phyloP scores from a whole-genome alignment of 2,329 filamentous ascomycete species.

The Aspergillus awamori region DNA sequence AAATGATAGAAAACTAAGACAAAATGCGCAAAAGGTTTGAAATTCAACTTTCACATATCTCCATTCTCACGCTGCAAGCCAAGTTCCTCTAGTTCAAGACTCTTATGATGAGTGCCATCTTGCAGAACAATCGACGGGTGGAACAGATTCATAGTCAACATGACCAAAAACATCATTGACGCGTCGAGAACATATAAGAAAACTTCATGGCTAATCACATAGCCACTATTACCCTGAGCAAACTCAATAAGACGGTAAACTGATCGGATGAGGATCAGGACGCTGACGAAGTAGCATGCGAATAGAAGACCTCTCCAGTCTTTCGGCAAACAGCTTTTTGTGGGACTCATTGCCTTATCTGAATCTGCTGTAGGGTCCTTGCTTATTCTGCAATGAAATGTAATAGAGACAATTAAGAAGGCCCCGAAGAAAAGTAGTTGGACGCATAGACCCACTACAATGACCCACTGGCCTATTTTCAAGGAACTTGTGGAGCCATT shows the following conservation, averaged over 20 bases:
- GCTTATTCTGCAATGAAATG: not conserved
- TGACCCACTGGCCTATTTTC: slow-evolving; percentile 8
- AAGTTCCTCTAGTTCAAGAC: not conserved
- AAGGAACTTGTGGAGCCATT: not conserved
- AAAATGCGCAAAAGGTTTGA: too few species aligned
- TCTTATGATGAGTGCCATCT: not conserved
- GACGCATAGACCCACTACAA: slow-evolving; percentile 4
- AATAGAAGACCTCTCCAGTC: not conserved
- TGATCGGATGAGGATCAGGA: not conserved
- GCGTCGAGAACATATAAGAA: slow-evolving; percentile 14
- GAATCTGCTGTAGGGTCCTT: not conserved
- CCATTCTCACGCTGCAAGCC: not conserved
- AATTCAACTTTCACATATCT: not conserved
- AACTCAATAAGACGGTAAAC: slow-evolving; percentile 13
- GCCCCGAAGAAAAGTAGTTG: slow-evolving; percentile 5
- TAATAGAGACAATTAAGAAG: not conserved
- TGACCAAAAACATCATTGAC: slow-evolving; percentile 11
- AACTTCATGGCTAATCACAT: slow-evolving; percentile 8
- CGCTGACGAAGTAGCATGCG: slow-evolving; percentile 1
- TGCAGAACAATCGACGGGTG: slow-evolving; percentile 12
- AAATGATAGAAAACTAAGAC: too few species aligned
- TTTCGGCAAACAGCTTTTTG: not conserved
- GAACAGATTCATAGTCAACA: slow-evolving; percentile 14
- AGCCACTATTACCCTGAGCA: slow-evolving; percentile 8
- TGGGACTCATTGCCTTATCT: not conserved